Conservation (phyloP, 2,329 filamentous ascomycete species). For the Fusarium anthophilum region DNA sequence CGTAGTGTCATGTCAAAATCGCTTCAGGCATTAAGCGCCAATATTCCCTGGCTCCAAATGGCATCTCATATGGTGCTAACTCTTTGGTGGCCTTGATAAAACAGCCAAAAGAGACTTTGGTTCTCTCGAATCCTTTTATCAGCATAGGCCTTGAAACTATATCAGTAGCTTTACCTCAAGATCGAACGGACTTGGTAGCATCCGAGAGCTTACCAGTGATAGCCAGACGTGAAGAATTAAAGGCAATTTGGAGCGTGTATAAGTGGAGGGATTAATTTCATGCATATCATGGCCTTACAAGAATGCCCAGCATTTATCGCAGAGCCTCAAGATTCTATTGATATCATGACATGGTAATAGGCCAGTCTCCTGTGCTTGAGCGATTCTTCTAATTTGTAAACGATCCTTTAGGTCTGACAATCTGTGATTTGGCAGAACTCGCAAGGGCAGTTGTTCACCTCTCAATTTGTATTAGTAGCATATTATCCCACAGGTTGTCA, state of each 20-base stretch:
- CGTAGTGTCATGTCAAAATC: too few relatives aligned
- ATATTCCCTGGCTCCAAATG: too few relatives aligned
- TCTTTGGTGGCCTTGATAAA: background rate
- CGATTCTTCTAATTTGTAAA: background rate
- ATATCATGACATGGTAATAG: background rate
- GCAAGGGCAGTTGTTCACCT: too few relatives aligned
- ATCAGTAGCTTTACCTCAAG: background rate
- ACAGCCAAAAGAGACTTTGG: background rate
- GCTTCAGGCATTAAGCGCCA: too few relatives aligned
- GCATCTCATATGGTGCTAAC: background rate
- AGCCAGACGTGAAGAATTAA: background rate
- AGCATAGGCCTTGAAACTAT: background rate
- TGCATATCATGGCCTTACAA: background rate
- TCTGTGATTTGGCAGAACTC: background rate
- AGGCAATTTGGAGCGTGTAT: background rate
- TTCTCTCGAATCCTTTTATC: background rate
- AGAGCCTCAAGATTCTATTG: background rate
- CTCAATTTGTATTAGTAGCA: background rate
- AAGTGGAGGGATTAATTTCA: background rate
- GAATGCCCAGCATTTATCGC: background rate
- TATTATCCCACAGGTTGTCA: background rate
- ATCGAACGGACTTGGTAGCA: background rate
- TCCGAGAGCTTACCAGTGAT: background rate
- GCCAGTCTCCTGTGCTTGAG: background rate
- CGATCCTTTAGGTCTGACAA: background rate